Base-by-base conservation (phyloP, 768 basidiomycete genomes). In the Amanita exitialis region DNA sequence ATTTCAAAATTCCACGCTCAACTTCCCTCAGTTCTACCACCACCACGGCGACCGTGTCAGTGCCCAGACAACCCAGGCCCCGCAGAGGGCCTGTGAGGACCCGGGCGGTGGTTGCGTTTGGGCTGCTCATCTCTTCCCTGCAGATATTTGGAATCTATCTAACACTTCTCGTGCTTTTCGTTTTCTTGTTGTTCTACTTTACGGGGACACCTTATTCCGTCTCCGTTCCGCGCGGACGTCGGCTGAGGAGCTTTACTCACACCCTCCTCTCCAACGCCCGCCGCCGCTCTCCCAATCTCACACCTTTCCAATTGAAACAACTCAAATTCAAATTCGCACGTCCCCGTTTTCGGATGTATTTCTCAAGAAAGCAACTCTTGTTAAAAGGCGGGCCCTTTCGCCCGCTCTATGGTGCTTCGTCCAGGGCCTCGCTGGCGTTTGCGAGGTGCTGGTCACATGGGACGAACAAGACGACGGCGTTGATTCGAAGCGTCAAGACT, bases 371-470 rank as follows among this genome's bases (percentile, higher is more conserved):
- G 56, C 66, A 59, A n/a, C 64, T 76, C 58, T 58, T 77, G 36
- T 71, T 71, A 23, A 77, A 75, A 59, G 74, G 78, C 53, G 47
- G 9, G 35, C 48, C 48, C 15, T 49, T 49, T 30, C 71, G 69
- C 58, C 79, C 81, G 28, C 61, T 82, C 25, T 75, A 76, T 55
- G 77, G 72, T n/a, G 80, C 79, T 6, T 76, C 79, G 47, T 41
- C 49, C 1, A 27, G 25, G 10, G 49, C 49, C 6, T 38, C 38
- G 10, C 71, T 72, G 2, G 74, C 70, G 3, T 72, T 79, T 50
- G 69, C 72, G 23, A 65, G 70, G 56, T 77, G 73, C 54, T 77
- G 76, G 76, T 70, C 73, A 2, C 74, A 74, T 53, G 70, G 77
- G 60, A 74, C 74, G 9, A 77, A 73, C 61, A 76, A 66, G 60